Base-by-base conservation (phyloP, 257 asterid genomes). In the Schizonepeta tenuifolia region DNA sequence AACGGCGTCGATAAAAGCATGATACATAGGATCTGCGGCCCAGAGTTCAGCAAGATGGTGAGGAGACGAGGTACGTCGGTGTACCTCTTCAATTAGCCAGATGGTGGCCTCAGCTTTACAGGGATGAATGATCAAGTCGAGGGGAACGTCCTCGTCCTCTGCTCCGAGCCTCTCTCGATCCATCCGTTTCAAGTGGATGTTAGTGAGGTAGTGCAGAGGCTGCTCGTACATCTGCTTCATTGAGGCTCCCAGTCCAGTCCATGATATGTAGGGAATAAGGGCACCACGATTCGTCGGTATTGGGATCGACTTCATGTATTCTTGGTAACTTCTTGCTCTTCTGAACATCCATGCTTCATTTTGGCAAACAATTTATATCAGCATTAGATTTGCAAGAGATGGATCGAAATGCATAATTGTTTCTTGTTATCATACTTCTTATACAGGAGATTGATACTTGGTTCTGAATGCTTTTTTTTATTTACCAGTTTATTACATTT, bases 201-300 rank as follows among this genome's bases (percentile, higher is more conserved):
- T 93, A 33, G 98, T 93, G 60, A 87, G 89, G 82, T 88, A 93
- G 73, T 93, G 98, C 58, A 93, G 72, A 9, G 97, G 98, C 80
- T 90, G 97, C 26, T 67, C 75, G 40, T 93, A 88, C 4, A 82
- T 54, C 62, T 71, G 57, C 85, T 93, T 90, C 0, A 90, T 77
- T 10, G 97, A 87, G 51, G 46, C 68, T 56, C 88, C 96, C 55
- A 93, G 60, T n/a, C 85, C 97, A 4, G 50, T 77, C 97, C 97
- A 93, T 8, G 95, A 83, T 24, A 73, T 83, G 64, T 65, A 90
- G 20, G 97, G 95, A 64, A 93, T 77, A 15, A 80, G 36, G 0
- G 90, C 77, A 76, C 87, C 83, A 4, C 84, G 84, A 7, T 63
- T 70, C 1, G 79, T 41, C 17, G 97, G 97, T 44, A 90, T 13